A percentile compares a stretch with the other conserved stretches of the same genome.
phyloP scores from a whole-genome alignment of 2,329 filamentous ascomycete species.

The Pyricularia grisea region DNA sequence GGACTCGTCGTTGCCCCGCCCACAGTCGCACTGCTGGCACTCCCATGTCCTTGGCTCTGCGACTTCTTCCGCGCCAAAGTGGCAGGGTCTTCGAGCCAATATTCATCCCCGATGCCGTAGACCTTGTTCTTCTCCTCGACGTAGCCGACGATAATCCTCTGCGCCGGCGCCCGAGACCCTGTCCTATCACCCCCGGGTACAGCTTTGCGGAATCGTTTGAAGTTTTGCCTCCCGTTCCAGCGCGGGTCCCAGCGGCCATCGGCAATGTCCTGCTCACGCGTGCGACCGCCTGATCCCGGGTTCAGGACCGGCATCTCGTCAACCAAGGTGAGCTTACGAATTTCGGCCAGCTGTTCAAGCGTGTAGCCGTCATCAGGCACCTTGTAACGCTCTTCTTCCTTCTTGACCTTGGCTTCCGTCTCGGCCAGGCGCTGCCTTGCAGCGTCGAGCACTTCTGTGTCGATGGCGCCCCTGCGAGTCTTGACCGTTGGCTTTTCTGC shows the following conservation, averaged over 20 bases:
- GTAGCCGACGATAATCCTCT: constrained; percentile 54
- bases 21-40: neutral
- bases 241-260: constrained; percentile 67
- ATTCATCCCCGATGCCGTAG: constrained; percentile 66
- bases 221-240: constrained; percentile 95
- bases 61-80: constrained; percentile 11
- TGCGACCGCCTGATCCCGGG: constrained; percentile 18
- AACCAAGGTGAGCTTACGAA: constrained; percentile 66
- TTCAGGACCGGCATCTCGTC: constrained; percentile 62
- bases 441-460: constrained; percentile 57
- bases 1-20: neutral
- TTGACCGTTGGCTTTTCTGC: constrained; percentile 8
- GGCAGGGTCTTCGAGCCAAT: constrained; percentile 55
- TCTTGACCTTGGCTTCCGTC: constrained; percentile 53
- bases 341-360: constrained; percentile 50
- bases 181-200: constrained; percentile 31
- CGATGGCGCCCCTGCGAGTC: constrained; percentile 25
- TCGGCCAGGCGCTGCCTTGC: constrained; percentile 51
- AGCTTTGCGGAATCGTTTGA: constrained; percentile 72
- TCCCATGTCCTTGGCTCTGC: constrained; percentile 9
- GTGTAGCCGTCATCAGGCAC: constrained; percentile 47
- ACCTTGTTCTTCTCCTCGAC: constrained; percentile 63
- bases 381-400: constrained; percentile 42
- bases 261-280: constrained; percentile 40
- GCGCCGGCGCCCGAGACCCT: constrained; percentile 19